phyloP scores from a whole-genome alignment of 495 filamentous ascomycete species.

The Aspergillus leporis region DNA sequence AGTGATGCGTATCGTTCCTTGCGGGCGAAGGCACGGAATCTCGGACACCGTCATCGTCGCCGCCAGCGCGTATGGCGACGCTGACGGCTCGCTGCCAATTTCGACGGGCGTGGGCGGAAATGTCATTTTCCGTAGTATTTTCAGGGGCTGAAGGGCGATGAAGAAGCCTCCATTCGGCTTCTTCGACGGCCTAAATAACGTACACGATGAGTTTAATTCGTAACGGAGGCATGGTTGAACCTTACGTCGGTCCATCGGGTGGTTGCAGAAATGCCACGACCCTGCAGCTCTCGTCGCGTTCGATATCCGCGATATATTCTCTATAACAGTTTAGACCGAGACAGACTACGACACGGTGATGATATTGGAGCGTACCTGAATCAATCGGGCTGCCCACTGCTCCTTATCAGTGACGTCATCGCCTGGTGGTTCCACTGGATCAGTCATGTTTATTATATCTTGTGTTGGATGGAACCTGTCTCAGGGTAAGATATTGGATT shows the following conservation, averaged over 20 bases:
- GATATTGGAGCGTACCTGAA: conserved; percentile 36
- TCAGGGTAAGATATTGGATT: no score
- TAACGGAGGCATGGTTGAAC: conserved; percentile 1
- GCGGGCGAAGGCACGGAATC: conserved; percentile 18
- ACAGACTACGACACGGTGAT: no score
- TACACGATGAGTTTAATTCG: not conserved
- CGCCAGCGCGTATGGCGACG: conserved; percentile 70
- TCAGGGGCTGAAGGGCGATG: conserved; percentile 46
- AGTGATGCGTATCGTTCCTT: conserved; percentile 21
- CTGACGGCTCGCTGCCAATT: conserved; percentile 75
- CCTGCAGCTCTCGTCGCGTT: conserved; percentile 62
- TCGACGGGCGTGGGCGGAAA: conserved; percentile 50
- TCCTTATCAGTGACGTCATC: conserved; percentile 33
- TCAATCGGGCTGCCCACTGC: conserved; percentile 50
- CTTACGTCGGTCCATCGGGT: conserved; percentile 66
- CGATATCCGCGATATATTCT: conserved; percentile 72
- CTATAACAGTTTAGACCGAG: conserved; percentile 32
- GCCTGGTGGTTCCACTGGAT: not conserved
- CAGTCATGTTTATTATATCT: not conserved
- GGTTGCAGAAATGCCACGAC: conserved; percentile 62
- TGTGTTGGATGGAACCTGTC: no score
- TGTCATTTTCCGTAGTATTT: conserved; percentile 15
- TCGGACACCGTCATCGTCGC: conserved; percentile 51
- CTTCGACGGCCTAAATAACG: conserved; percentile 53
- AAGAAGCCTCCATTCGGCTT: conserved; percentile 61